A percentile compares a stretch with the other conserved stretches of the same genome.
Conservation (phyloP, 257 asterid genomes). For the Forsythia suspensa region DNA sequence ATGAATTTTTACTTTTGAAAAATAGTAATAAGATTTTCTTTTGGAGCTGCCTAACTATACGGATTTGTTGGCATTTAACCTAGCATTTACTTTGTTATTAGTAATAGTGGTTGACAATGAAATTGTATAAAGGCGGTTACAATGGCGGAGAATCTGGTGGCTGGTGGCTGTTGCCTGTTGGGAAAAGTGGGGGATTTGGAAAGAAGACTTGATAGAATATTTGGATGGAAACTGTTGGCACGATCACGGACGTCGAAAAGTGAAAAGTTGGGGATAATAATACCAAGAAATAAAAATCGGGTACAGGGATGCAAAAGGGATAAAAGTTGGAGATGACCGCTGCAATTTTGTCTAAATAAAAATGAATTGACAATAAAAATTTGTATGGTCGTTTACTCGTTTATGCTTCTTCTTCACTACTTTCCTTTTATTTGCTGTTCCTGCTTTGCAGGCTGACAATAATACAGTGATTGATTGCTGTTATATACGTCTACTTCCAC, state of each 20-base stretch:
- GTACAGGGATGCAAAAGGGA: background rate
- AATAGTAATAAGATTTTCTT: too few species aligned
- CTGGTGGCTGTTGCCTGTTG: too few species aligned
- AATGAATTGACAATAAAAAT: background rate
- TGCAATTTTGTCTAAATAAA: background rate
- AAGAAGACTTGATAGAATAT: too few species aligned
- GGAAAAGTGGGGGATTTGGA: too few species aligned
- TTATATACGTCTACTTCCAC: background rate
- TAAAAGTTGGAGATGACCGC: background rate
- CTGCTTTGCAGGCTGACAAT: background rate
- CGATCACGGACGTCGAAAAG: background rate
- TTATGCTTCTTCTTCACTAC: background rate
- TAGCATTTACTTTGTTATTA: too few species aligned
- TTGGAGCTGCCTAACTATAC: too few species aligned
- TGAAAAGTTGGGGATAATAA: background rate
- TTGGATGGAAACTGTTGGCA: too few species aligned
- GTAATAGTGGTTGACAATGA: too few species aligned
- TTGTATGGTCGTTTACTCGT: conserved; percentile 18
- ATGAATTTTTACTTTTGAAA: too few species aligned
- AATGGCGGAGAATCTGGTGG: too few species aligned
- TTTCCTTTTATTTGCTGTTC: conserved; percentile 10
- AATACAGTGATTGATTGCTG: background rate
- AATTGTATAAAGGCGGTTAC: too few species aligned
- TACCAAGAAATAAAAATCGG: background rate
- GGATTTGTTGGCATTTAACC: too few species aligned